Conservation (phyloP, 139 green algal species). For the Micractinium sp. region DNA sequence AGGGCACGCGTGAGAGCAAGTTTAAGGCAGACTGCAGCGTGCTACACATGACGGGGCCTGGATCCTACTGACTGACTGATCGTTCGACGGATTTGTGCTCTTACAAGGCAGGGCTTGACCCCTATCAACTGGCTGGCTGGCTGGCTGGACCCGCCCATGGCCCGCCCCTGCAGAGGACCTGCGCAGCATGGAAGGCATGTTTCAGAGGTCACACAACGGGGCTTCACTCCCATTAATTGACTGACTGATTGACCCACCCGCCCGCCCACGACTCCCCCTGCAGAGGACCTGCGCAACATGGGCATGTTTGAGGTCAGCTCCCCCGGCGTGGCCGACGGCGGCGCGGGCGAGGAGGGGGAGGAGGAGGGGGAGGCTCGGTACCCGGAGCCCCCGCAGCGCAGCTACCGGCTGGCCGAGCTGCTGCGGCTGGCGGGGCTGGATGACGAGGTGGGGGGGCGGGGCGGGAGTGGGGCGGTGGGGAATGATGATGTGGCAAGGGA, state of each 20-base stretch:
- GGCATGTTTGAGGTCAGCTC: not conserved
- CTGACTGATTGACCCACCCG: too few species aligned
- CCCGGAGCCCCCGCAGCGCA: conserved; percentile 43
- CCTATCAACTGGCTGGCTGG: too few species aligned
- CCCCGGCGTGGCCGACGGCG: not conserved
- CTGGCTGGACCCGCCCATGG: too few species aligned
- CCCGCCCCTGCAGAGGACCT: too few species aligned
- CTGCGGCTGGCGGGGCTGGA: conserved; percentile 61
- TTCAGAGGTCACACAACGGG: not conserved
- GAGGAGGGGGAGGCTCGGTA: conserved; percentile 34
- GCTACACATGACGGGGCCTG: too few species aligned
- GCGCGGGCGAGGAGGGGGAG: not conserved
- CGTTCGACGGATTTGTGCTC: too few species aligned
- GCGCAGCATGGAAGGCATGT: not conserved
- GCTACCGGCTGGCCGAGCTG: conserved; percentile 58
- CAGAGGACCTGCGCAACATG: conserved; percentile 25
- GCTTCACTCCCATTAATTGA: too few species aligned
- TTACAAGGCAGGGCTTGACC: too few species aligned
- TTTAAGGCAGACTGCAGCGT: too few species aligned
- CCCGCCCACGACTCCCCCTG: not conserved
- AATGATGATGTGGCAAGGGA: not conserved
- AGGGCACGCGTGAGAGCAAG: too few species aligned
- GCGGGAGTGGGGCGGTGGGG: not conserved
- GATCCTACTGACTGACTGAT: too few species aligned
- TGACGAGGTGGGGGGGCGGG: conserved; percentile 39